Evolutionary conservation across 805 yeast genomes (phyloP).

Genomic region (Pichia manshurica): DNA sequence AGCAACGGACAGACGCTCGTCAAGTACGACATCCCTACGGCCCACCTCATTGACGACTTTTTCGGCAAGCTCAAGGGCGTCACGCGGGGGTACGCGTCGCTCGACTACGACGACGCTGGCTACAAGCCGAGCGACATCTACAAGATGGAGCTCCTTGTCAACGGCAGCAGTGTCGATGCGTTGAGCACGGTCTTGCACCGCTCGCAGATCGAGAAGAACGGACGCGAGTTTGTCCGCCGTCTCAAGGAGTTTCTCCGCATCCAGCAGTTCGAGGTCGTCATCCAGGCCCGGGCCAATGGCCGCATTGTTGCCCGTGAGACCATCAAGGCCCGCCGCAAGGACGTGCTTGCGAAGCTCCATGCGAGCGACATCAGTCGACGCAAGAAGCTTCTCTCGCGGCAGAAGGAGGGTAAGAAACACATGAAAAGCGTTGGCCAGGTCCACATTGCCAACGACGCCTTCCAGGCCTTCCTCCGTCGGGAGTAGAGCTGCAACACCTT

Average conservation of each 20-base stretch:
- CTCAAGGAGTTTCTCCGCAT: conserved; percentile 74
- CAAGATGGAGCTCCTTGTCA: conserved; percentile 82
- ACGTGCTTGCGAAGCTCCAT: conserved; percentile 88
- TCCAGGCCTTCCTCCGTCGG: conserved; percentile 69
- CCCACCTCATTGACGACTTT: conserved; percentile 90
- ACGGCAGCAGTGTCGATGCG: conserved; percentile 87
- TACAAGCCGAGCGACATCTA: conserved; percentile 74
- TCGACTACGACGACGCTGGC: conserved; percentile 93
- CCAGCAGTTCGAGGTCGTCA: conserved; percentile 87
- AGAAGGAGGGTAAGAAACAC: conserved; percentile 88
- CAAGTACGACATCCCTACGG: conserved; percentile 76
- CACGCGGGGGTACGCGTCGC: conserved; percentile 88
- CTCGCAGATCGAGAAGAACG: conserved; percentile 66
- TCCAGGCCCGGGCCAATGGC: conserved; percentile 81
- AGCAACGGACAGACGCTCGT: conserved; percentile 76
- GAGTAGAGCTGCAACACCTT: conserved; percentile 17
- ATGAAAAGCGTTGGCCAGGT: conserved; percentile 78
- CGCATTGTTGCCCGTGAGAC: conserved; percentile 88
- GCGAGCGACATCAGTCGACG: conserved; percentile 90
- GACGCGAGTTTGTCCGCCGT: conserved; percentile 75
- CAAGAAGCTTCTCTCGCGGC: conserved; percentile 79
- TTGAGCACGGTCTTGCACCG: conserved; percentile 84
- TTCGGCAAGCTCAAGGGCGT: conserved; percentile 88
- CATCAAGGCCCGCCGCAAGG: conserved; percentile 87
- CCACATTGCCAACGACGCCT: conserved; percentile 75